Evolutionary conservation across 139 green algal genomes (phyloP), one percentile per base, ranked within the genome.

Genomic region (Gonium pectorale): DNA sequence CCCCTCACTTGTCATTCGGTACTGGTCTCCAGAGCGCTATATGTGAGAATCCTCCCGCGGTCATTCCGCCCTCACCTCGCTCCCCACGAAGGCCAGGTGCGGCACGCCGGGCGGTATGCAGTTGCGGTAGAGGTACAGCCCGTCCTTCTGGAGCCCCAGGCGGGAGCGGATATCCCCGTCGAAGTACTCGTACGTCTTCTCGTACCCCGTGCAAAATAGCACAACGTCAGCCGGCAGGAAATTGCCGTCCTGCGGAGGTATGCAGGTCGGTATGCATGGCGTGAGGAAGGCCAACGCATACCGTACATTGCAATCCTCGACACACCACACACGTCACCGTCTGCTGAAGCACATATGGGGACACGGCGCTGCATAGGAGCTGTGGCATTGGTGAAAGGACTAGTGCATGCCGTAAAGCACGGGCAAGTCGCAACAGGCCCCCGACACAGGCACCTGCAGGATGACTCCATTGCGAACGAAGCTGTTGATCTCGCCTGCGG

Each of bases 51-150:
- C n/a, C n/a, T n/a, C n/a, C n/a, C n/a, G n/a, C n/a, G n/a, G n/a
- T n/a, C n/a, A n/a, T n/a, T n/a, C n/a, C n/a, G n/a, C n/a, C 49
- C 49, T 13, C 15, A 73, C 83, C n/a, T 85, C 83, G 40, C 51
- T 43, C 19, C 83, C 83, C 15, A 88, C 54, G 75, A 88, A 88
- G 8, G 66, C 73, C 40, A 88, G 66, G 46, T 43, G 46, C 17
- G 74, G 83, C 31, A 88, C 49, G 3, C 7, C 5, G 21, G 56
- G 74, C 27, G 66, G 31, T 24, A 85, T n/a, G 19, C 79, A 56
- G 74, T 87, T 66, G 73, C 86, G 86, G 72, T 86, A 90, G 15
- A 90, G 80, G 37, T 83, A 83, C 64, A 90, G 64, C 17, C 86
- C 86, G 56, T 90, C 86, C 72, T 87, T 85, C 17, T 87, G 86